Percentiles rank a stretch among this genome's conserved stretches.
Conservation (phyloP, 495 filamentous ascomycete genomes). For the Apodospora peruviana region DNA sequence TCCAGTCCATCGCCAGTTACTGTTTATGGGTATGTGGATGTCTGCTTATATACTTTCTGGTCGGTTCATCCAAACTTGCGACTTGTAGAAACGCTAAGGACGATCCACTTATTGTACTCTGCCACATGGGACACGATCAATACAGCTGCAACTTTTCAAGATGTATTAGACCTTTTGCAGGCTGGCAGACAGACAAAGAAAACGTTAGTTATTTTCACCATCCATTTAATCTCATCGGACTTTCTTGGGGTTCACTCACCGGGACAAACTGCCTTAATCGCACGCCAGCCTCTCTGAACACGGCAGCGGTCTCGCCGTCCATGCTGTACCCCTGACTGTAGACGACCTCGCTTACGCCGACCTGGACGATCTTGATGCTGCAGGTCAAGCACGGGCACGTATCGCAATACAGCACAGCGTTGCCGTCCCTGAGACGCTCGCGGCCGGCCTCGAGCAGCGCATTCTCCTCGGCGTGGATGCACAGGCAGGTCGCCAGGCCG, state of each 20-base stretch:
- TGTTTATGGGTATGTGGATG: no score
- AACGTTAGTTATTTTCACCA: no score
- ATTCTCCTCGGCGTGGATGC: slow-evolving; percentile 96
- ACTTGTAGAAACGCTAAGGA: no score
- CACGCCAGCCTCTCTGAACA: slow-evolving; percentile 72
- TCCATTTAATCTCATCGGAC: not conserved
- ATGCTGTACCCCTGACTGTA: slow-evolving; percentile 91
- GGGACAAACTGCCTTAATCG: slow-evolving; percentile 74
- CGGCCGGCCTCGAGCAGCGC: slow-evolving; percentile 89
- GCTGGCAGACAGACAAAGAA: not conserved
- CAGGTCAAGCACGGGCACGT: slow-evolving; percentile 99
- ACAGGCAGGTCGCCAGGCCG: slow-evolving; percentile 79
- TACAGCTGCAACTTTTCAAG: not conserved
- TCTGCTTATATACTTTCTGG: no score
- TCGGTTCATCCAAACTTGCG: no score
- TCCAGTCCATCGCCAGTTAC: no score
- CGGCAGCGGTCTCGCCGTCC: slow-evolving; percentile 76
- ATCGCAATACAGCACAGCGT: slow-evolving; percentile 85
- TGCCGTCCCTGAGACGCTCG: slow-evolving; percentile 74
- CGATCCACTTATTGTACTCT: no score
- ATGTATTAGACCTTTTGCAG: not conserved
- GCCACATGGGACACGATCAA: no score
- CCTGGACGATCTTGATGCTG: slow-evolving; percentile 94
- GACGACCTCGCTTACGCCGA: slow-evolving; percentile 91
- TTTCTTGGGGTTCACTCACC: slow-evolving; percentile 42